Base-by-base conservation (phyloP, 106 monocot species). In the Dendrobium chrysotoxum region DNA sequence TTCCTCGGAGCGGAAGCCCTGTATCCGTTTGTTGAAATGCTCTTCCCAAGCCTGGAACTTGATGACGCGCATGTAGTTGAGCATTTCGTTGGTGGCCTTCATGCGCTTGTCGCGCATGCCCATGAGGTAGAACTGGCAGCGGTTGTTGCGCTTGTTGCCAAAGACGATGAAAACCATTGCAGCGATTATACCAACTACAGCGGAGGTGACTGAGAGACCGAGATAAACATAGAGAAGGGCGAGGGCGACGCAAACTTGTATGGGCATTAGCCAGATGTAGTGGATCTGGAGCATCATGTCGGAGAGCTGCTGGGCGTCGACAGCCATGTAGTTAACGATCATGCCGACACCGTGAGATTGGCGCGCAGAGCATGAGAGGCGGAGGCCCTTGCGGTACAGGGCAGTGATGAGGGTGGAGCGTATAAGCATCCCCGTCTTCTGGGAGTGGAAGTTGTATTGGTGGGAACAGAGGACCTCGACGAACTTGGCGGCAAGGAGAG, bases 271-370 rank as follows among this genome's bases (percentile, higher is more conserved):
- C 94, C 97, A 94, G 73, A 97, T 55, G 84, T 97, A 97, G 78
- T 97, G 90, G 35, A 97, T 86, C 84, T 97, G 92, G 16, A 97
- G 79, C 92, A 92, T 89, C 92, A 97, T 92, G 88, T 97, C 94
- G 20, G 94, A 85, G 67, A 97, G 86, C 85, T 96, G 96, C 89
- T 96, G 93, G 45, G 96, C 92, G 84, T 96, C 96, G 21, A 96
- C 96, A 20, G 92, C 96, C 96, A 97, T 97, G 87, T 94, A 88
- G 81, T 97, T 97, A 25, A 97, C 92, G 81, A 97, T 97, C 90
- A 89, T 92, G 15, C 97, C 97, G 61, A 97, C 75, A 17, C 97
- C 97, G 76, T 94, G 94, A 21, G 80, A 75, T 79, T 97, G 94
- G 26, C 94, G 80, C 1, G 97, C 92, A 12, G 97, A 90, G 84